Conservation (phyloP, 2,329 filamentous ascomycete species). For the Fusarium oligoseptatum region DNA sequence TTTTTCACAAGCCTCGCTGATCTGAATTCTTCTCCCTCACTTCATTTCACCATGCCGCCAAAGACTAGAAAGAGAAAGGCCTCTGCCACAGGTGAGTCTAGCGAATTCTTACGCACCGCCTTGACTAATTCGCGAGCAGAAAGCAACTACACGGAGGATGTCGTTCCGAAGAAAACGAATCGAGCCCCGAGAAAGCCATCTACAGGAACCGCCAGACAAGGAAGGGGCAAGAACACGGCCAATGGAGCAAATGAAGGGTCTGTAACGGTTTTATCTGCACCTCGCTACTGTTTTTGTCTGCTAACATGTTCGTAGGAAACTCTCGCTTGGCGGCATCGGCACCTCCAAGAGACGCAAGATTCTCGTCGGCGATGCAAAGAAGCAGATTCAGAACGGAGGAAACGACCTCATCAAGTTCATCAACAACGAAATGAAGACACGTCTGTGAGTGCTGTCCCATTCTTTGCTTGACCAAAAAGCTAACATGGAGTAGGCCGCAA, state of each 20-base stretch:
- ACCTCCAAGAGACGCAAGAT: conserved; percentile 23
- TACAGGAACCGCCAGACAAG: neutral
- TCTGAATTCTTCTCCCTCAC: neutral
- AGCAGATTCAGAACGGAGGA: conserved; percentile 40
- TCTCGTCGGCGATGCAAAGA: conserved; percentile 36
- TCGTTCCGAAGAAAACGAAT: conserved; percentile 26
- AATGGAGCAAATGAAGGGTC: neutral
- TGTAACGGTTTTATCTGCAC: neutral
- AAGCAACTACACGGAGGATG: conserved; percentile 20
- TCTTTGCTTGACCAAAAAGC: neutral
- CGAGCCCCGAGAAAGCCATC: conserved; percentile 23
- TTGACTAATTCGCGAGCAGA: conserved; percentile 26
- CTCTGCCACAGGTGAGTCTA: conserved; percentile 36
- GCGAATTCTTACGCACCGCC: neutral
- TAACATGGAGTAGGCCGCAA: conserved; percentile 13
- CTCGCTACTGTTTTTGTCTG: neutral
- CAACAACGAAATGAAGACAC: conserved; percentile 27
- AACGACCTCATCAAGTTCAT: conserved; percentile 40
- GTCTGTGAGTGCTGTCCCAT: conserved; percentile 22
- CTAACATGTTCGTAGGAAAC: neutral
- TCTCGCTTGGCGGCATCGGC: neutral
- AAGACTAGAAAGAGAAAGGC: conserved; percentile 45
- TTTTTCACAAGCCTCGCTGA: neutral
- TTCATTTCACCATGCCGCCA: conserved; percentile 42
- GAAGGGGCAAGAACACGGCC: conserved; percentile 1